Conservation (phyloP, 2,329 filamentous ascomycete species). For the Dothistroma pini region DNA sequence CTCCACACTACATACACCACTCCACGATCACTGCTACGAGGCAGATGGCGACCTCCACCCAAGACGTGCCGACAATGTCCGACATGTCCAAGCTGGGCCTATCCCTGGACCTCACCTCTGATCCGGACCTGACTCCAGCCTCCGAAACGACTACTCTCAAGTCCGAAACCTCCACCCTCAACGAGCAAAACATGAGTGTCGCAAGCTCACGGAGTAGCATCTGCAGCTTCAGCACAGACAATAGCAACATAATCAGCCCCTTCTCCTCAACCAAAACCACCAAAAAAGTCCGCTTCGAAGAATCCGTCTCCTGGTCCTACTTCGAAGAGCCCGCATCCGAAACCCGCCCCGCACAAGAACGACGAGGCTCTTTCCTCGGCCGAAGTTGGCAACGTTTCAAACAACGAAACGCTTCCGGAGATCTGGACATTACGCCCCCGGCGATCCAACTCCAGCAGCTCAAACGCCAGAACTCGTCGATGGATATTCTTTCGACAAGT, state of each 20-base stretch:
- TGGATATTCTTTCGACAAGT: neutral
- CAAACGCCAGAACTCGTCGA: neutral
- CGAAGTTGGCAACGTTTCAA: conserved; percentile 14
- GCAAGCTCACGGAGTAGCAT: conserved; percentile 11
- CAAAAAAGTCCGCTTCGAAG: conserved; percentile 15
- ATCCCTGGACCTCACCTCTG: conserved; percentile 5
- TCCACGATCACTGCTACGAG: neutral
- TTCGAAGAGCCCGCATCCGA: conserved; percentile 7
- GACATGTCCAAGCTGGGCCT: conserved; percentile 4
- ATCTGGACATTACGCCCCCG: conserved; percentile 1
- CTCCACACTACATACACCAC: neutral
- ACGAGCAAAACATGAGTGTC: conserved; percentile 10
- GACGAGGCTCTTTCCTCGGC: conserved; percentile 5
- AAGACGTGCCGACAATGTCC: neutral
- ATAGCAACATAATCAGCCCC: conserved; percentile 4
- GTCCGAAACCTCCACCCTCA: conserved; percentile 4
- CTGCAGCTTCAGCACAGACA: conserved; percentile 13
- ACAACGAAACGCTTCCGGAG: conserved; percentile 9
- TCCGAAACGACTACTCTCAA: conserved; percentile 12
- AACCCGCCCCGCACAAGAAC: neutral
- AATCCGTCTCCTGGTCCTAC: conserved; percentile 15
- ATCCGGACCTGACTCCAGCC: conserved; percentile 3
- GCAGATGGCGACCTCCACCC: conserved; percentile 2
- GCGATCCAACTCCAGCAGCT: neutral
- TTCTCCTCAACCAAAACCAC: conserved; percentile 1